Evolutionary conservation across 805 yeast species (phyloP), one percentile per base, ranked within the genome.

Genomic region (Lipomyces sp.): DNA sequence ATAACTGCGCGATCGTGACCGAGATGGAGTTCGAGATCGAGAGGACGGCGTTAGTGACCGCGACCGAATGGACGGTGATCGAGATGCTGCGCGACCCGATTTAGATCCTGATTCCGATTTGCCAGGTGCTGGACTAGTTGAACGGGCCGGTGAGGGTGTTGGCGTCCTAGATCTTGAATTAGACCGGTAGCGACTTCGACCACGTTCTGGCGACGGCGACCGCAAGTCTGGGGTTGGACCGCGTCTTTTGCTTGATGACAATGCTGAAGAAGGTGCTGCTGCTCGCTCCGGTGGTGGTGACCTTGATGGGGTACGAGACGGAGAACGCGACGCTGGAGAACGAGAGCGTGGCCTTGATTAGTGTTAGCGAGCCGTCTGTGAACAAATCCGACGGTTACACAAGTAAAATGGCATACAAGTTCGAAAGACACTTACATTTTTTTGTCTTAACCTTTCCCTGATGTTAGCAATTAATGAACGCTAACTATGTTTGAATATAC

Each of bases 1-100:
- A 42, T 57, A 66, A 35, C 69, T 63, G 15, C 64, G 50, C 3
- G 64, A 60, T 3, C 62, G 64, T 18, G 64, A 61, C n/a, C 64
- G 32, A 11, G 63, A 60, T 3, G 45, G 64, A 11, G 64, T 60
- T 37, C 64, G 32, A 13, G 63, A 53, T 15, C 35, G 48, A n/a
- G 53, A 60, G 29, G 58, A 51, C n/a, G 63, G 48, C 48, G 48
- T 42, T 10, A 42, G 24, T n/a, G 48, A 42, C 10, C n/a, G 48
- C 7, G 35, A 30, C 32, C 34, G 6, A 33, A 53, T 42, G 8
- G 48, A 42, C 13, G 48, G 48, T 15, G 48, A 15, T 15, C 48
- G 48, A 2, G 48, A 42, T 42, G 18, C n/a, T n/a, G 24, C 48
- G 5, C 24, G 24, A 10, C n/a, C n/a, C 7, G 48, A 15, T 3